phyloP scores from a whole-genome alignment of 176 grass and related monocot species.

The Paspalum vaginatum region DNA sequence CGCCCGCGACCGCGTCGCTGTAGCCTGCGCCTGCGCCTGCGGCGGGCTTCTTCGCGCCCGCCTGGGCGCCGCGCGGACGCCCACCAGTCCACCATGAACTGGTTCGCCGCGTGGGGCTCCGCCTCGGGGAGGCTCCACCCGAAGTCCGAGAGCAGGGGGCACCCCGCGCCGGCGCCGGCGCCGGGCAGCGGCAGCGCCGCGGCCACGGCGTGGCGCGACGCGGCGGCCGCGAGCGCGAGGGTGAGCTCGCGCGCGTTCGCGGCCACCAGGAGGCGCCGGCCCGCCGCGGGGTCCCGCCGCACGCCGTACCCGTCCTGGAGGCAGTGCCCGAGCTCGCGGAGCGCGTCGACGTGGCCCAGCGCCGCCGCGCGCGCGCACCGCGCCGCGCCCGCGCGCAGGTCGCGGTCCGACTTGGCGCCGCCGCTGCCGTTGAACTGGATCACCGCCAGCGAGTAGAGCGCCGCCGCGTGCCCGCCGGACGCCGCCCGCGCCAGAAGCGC shows the following conservation, averaged over 20 bases:
- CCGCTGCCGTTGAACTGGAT: slow-evolving; percentile 93
- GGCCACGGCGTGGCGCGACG: background rate
- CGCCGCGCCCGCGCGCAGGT: slow-evolving; percentile 66
- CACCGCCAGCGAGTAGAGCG: slow-evolving; percentile 75
- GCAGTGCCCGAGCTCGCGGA: slow-evolving; percentile 91
- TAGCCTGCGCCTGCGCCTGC: background rate
- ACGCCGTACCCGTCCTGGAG: slow-evolving; percentile 90
- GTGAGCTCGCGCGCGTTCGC: slow-evolving; percentile 74
- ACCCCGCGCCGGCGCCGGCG: background rate
- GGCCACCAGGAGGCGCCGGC: slow-evolving; percentile 62
- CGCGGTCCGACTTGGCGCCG: slow-evolving; percentile 67
- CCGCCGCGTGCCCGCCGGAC: slow-evolving; percentile 68
- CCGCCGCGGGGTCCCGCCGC: slow-evolving; percentile 55
- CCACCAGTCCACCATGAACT: slow-evolving; percentile 81
- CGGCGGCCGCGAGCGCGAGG: slow-evolving; percentile 30
- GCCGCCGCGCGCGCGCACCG: slow-evolving; percentile 74
- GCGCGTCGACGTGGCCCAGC: slow-evolving; percentile 79
- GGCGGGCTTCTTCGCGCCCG: background rate
- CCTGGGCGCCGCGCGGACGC: slow-evolving; percentile 1
- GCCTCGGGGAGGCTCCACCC: slow-evolving; percentile 62
- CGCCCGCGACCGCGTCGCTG: background rate
- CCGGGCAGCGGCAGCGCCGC: background rate
- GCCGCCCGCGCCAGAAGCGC: slow-evolving; percentile 73
- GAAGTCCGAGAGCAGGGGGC: slow-evolving; percentile 56
- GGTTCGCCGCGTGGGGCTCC: slow-evolving; percentile 68